These are phyloP conservation scores for Linnemannia schmuckeri DNA, from an alignment of 192 early-diverging fungal genomes.

Conservation along the genomic window DNA sequence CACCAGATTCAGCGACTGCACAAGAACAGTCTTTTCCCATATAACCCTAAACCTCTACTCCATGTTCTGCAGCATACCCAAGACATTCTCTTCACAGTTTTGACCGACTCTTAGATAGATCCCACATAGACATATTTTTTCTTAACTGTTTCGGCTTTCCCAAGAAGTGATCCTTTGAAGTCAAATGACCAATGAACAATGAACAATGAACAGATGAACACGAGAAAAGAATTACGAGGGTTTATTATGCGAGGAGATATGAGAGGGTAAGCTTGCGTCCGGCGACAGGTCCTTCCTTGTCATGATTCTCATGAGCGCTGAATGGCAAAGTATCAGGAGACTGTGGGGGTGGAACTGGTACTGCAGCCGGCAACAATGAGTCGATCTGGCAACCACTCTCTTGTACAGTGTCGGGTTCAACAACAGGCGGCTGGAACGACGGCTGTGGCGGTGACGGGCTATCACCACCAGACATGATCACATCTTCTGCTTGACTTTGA, in stretches of 20 bases:
- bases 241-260: conserved; percentile 22
- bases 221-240: neutral
- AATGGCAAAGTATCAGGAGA: neutral
- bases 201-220: neutral
- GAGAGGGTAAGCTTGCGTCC: conserved; percentile 37
- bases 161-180: neutral
- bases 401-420: neutral
- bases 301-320: neutral
- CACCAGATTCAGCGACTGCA: conserved; percentile 22
- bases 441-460: neutral
- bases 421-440: neutral
- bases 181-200: neutral
- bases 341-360: neutral
- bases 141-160: neutral
- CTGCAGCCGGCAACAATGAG: neutral
- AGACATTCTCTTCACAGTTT: neutral
- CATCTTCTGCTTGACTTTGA: neutral
- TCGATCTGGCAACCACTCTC: neutral
- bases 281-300: neutral
- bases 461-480: neutral
- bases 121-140: neutral
- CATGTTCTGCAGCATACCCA: conserved; percentile 24
- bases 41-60: conserved; percentile 36
- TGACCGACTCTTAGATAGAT: neutral
- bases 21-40: conserved; percentile 32